Evolutionary conservation across 202 grass and related monocot species (phyloP), one percentile per base, ranked within the genome.

Genomic region (Panicum virgatum): DNA sequence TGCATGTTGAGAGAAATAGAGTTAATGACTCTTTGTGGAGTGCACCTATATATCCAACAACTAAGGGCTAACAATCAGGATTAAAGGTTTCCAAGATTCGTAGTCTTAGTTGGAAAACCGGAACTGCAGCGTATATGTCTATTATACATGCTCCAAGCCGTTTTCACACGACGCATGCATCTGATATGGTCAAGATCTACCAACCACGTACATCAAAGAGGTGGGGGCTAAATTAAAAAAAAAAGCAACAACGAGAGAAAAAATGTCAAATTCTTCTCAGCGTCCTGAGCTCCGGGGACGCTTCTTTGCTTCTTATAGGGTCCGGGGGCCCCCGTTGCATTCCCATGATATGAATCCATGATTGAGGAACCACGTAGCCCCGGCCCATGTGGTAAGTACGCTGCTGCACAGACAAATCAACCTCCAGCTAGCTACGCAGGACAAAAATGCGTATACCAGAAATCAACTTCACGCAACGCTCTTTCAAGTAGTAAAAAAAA

Each of bases 101-200:
- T n/a, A n/a, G n/a, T n/a, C n/a, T n/a, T n/a, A n/a, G n/a, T n/a
- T n/a, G n/a, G n/a, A n/a, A n/a, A n/a, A n/a, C 30, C 30, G 3
- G 30, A 30, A 30, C 30, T 2, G 30, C 3, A 30, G 2, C 30
- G 30, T 30, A 30, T 30, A 0, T 30, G 30, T 30, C 2, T 3
- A 30, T 30, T 30, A 30, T 30, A 30, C 30, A 2, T 30, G 30
- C 2, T 30, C 30, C 30, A n/a, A n/a, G n/a, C n/a, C n/a, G n/a
- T n/a, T n/a, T n/a, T 42, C 39, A 83, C 80, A 75, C 44, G 22
- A 5, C 58, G 72, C 61, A 38, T 38, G 3, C 5, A 45, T 45
- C 43, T 45, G 43, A 58, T 67, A 60, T 27, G 39, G 72, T 84
- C 72, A 84, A 77, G 82, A 84, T 77, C 82, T 77, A 69, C 72